A percentile compares a stretch with the other conserved stretches of the same genome.
Evolutionary conservation across 2,329 filamentous ascomycete species (phyloP).

Genomic region (Cercospora citrullina): DNA sequence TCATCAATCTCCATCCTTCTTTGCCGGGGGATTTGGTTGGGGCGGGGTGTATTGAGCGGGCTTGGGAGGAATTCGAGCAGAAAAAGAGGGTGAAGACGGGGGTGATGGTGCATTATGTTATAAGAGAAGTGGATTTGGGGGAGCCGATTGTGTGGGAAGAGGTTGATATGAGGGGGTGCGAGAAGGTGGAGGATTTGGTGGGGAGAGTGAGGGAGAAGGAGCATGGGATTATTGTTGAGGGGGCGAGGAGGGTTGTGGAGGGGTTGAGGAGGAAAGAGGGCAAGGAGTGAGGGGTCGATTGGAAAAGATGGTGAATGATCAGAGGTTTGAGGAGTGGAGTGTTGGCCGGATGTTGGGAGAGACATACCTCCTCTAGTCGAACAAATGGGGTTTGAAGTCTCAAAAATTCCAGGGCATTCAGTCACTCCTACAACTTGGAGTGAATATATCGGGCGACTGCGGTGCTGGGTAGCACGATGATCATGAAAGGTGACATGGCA

Average conservation of each 20-base stretch:
- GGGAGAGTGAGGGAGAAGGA: constrained; percentile 73
- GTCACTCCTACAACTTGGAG: too few species aligned
- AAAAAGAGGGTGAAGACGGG: constrained; percentile 69
- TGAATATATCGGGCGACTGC: too few species aligned
- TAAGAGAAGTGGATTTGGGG: constrained; percentile 74
- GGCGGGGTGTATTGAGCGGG: constrained; percentile 68
- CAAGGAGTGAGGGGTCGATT: background rate
- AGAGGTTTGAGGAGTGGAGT: too few species aligned
- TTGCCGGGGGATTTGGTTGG: constrained; percentile 75
- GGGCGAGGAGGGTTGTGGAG: constrained; percentile 57
- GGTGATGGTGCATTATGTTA: constrained; percentile 86
- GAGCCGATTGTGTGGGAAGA: constrained; percentile 69
- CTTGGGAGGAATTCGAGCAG: constrained; percentile 70
- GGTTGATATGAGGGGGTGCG: constrained; percentile 61
- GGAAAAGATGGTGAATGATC: background rate
- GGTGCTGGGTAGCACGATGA: too few species aligned
- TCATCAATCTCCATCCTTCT: constrained; percentile 83
- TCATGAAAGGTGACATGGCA: too few species aligned
- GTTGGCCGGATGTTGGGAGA: too few species aligned
- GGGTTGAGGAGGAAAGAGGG: constrained; percentile 2
- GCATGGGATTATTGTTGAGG: constrained; percentile 76
- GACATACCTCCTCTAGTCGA: too few species aligned
- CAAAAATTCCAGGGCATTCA: too few species aligned
- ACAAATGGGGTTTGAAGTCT: too few species aligned
- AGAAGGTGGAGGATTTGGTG: constrained; percentile 66